Conservation (phyloP, 331 rosid species). For the Telfairia occidentalis region DNA sequence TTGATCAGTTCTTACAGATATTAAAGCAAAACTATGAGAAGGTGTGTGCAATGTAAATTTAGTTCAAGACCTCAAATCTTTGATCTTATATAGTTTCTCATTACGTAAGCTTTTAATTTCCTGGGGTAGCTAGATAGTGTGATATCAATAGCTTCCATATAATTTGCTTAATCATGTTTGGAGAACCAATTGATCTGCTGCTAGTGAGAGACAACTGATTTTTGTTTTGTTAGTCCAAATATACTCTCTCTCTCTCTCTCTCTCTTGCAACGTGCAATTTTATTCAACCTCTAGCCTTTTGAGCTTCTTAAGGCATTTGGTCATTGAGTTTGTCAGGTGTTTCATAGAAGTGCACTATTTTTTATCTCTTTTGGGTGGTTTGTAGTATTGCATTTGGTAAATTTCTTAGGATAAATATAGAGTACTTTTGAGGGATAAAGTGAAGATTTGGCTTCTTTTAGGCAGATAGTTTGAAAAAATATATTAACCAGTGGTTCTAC, state of each 20-base stretch:
- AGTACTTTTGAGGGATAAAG: not conserved
- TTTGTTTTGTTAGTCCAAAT: not conserved
- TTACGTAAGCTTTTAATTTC: not conserved
- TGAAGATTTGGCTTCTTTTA: not conserved
- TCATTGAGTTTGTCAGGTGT: too few species aligned
- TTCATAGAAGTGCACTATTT: too few species aligned
- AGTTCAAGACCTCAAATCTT: not conserved
- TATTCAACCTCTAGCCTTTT: not conserved
- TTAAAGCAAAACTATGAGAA: conserved; percentile 59
- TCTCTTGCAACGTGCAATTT: not conserved
- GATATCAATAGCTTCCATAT: not conserved
- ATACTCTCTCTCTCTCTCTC: conserved; percentile 8
- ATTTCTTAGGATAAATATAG: not conserved
- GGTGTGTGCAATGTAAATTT: conserved; percentile 32
- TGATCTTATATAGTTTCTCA: not conserved
- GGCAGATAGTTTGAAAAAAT: not conserved
- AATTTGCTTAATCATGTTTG: not conserved
- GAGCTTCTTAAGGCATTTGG: too few species aligned
- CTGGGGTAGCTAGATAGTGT: not conserved
- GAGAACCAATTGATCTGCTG: not conserved
- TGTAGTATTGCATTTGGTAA: not conserved
- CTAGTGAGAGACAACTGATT: not conserved
- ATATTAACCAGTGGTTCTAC: not conserved
- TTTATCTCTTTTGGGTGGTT: too few species aligned
- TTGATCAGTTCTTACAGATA: conserved; percentile 68